Base-by-base conservation (phyloP, 1,139 yeast genomes). In the Pneumocystis canis region DNA sequence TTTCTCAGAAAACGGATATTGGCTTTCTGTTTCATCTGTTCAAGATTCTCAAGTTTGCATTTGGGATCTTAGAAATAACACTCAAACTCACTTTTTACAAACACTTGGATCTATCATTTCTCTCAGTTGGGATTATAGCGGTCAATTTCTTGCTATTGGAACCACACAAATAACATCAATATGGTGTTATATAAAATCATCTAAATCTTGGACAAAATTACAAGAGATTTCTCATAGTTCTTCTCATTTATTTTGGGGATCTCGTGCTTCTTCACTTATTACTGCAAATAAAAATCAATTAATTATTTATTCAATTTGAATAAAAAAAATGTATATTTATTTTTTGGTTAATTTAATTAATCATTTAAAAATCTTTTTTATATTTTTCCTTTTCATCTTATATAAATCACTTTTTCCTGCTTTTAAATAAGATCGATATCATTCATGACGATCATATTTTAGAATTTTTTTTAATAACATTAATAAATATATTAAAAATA, bases 1-100 rank as follows among this genome's bases (percentile, higher is more conserved):
- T 60, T 86, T 86, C 74, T 84, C 86, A 7, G 75, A 79, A 33
- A 86, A 86, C 70, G 94, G 94, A 4, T 85, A 84, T 72, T 84
- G 89, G 85, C 72, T 85, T 62, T 75, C 70, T 3, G 68, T 71
- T 6, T 64, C 66, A 1, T 59, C 74, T 69, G 72, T 77, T 5
- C 33, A 35, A 9, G 66, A 64, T 14, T 60, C 71, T 7, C 58
- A 31, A 67, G 59, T 58, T 20, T 54, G 47, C 32, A 53, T 65
- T 16, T 63, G 70, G 73, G 70, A 69, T 67, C 71, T 65, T 60
- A 66, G 65, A 64, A 70, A 70, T 33, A 63, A 66, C 18, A 63
- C 68, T n/a, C 62, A 66, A 20, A 66, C 71, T 40, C 71, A 70
- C 16, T 67, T 69, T 7, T 67, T 72, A 31, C 66, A 63, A 35